Base-by-base conservation (phyloP, 2,329 filamentous ascomycete species). In the Aspergillus luchuensis region DNA sequence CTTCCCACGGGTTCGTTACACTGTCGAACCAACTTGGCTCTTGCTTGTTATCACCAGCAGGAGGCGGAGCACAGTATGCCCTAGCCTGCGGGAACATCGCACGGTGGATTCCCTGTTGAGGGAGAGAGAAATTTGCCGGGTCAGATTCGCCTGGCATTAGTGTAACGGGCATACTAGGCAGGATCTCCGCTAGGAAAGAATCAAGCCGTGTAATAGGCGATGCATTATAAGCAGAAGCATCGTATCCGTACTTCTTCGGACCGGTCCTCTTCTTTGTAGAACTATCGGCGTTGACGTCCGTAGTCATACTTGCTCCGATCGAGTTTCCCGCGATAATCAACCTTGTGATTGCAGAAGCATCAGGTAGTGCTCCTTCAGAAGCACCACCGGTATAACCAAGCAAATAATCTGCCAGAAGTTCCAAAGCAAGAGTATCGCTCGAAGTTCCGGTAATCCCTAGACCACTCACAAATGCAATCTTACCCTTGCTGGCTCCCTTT, bases 251-350 rank as follows among this genome's bases (percentile, higher is more conserved):
- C 74, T 96, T 97, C 75, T 92, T 96, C 54, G 82, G 78, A 1
- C 71, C 68, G 62, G 79, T 81, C 72, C 83, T 87, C 68, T 83
- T 80, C 48, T 72, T 75, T 5, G 65, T 63, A 5, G 58, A 45
- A 15, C 49, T 60, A 5, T 70, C 67, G 17, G 33, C 7, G 25
- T 62, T 57, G 82, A 67, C 61, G 10, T 72, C 67, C 3, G 62
- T 60, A 17, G 72, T 71, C 43, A 75, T 72, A 23, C 66, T 71
- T 52, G 83, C 76, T 2, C 80, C 77, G 54, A 98, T 87, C 1
- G 92, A 96, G 77, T 98, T 94, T 43, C 95, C 95, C 0, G 93
- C 94, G 67, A 99, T 91, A 66, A 99, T 87, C 19, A 99, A 85
- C 15, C 94, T 87, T 62, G 89, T 91, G 65, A 99, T 96, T 13